phyloP scores from a whole-genome alignment of 108 stramenopile species.

The Skeletonema marinoi region DNA sequence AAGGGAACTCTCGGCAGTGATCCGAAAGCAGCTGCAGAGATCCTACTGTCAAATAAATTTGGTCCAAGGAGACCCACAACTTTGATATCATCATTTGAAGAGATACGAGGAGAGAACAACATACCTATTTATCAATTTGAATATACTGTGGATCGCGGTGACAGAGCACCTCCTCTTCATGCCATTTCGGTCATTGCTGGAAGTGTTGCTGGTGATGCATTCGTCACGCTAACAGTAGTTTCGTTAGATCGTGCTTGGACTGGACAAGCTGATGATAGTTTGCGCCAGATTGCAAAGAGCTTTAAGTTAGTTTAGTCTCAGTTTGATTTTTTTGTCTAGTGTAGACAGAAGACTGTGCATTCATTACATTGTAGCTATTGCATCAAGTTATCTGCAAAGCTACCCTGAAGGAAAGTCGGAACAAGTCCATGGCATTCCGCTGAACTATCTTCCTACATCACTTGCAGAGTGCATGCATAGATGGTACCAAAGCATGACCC shows the following conservation, averaged over 20 bases:
- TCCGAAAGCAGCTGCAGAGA: constrained; percentile 61
- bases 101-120: constrained; percentile 14
- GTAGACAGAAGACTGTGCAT: too few relatives aligned
- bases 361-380: too few relatives aligned
- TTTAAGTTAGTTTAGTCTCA: constrained; percentile 46
- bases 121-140: constrained; percentile 67
- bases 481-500: too few relatives aligned
- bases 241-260: constrained; percentile 54
- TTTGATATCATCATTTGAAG: constrained; percentile 54
- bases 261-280: constrained; percentile 35
- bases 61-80: constrained; percentile 64
- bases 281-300: constrained; percentile 65
- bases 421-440: too few relatives aligned
- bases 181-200: constrained; percentile 71
- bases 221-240: constrained; percentile 75
- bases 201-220: constrained; percentile 18
- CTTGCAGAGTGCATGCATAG: too few relatives aligned
- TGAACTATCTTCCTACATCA: too few relatives aligned
- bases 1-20: constrained; percentile 50
- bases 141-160: constrained; percentile 70
- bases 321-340: background rate
- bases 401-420: too few relatives aligned
- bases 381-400: too few relatives aligned
- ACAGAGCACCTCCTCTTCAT: constrained; percentile 53
- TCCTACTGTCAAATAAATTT: constrained; percentile 50